Conservation (phyloP, 208 protist species). For the Trypanosoma avium region DNA sequence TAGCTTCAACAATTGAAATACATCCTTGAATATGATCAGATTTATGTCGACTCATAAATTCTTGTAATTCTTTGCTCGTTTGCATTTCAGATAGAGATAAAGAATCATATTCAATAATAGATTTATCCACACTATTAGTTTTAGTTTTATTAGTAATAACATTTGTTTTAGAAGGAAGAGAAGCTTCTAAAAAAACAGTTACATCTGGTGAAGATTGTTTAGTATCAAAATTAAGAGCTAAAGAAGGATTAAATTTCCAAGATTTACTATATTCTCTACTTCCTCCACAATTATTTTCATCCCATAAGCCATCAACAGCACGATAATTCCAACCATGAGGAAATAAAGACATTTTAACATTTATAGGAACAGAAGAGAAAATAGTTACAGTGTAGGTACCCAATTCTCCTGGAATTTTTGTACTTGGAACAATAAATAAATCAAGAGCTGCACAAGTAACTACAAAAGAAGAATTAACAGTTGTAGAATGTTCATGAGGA, state of each 20-base stretch:
- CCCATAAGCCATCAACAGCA: slow-evolving; percentile 52
- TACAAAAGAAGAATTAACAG: slow-evolving; percentile 41
- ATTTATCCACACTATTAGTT: background rate
- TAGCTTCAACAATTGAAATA: slow-evolving; percentile 40
- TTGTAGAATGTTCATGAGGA: slow-evolving; percentile 41
- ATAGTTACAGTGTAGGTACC: slow-evolving; percentile 70
- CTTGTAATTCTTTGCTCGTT: slow-evolving; percentile 31
- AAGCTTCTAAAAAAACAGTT: slow-evolving; percentile 46
- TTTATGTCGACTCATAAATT: slow-evolving; percentile 46
- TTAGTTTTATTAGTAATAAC: no score
- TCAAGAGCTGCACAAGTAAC: slow-evolving; percentile 41
- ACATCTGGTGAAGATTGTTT: slow-evolving; percentile 27
- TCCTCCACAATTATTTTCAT: slow-evolving; percentile 71
- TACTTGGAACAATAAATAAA: slow-evolving; percentile 73
- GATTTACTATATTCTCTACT: slow-evolving; percentile 52
- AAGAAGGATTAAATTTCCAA: slow-evolving; percentile 83
- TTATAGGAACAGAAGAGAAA: slow-evolving; percentile 56
- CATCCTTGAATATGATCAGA: slow-evolving; percentile 39
- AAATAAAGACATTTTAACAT: slow-evolving; percentile 42
- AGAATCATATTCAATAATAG: background rate
- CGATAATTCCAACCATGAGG: slow-evolving; percentile 81
- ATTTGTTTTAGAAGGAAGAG: background rate
- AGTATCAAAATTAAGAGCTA: slow-evolving; percentile 36
- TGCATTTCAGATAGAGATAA: background rate
- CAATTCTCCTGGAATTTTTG: slow-evolving; percentile 36